A percentile compares a stretch with the other conserved stretches of the same genome.
These are phyloP conservation scores for Neonectria sp. DNA, from an alignment of 2,329 filamentous ascomycete species.

Conservation along the genomic window DNA sequence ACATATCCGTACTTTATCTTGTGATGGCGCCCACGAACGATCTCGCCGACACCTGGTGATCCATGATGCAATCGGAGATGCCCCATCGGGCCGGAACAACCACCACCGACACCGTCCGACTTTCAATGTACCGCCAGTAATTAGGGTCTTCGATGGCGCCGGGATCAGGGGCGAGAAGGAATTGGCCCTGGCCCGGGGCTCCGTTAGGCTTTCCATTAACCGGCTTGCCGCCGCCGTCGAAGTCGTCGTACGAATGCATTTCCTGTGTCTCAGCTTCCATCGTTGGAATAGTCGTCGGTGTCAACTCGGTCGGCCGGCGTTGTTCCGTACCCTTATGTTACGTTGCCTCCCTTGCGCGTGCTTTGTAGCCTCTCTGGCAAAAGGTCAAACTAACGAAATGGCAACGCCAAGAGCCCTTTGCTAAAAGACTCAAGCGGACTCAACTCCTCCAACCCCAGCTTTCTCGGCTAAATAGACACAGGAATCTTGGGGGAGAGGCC, in stretches of 20 bases:
- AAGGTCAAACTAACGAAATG: constrained; percentile 4
- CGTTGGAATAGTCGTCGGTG: background rate
- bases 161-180: background rate
- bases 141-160: background rate
- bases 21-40: background rate
- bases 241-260: background rate
- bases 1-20: background rate
- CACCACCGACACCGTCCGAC: constrained; percentile 17
- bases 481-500: constrained; percentile 39
- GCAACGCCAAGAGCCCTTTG: constrained; percentile 20
- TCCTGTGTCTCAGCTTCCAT: background rate
- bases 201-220: constrained; percentile 23
- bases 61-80: constrained; percentile 29
- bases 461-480: constrained; percentile 44
- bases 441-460: constrained; percentile 32
- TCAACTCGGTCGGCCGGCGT: constrained; percentile 15
- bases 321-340: background rate
- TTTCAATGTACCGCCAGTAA: background rate
- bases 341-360: background rate
- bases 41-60: constrained; percentile 3
- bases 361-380: background rate
- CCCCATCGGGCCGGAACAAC: constrained; percentile 31
- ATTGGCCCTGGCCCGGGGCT: constrained; percentile 12
- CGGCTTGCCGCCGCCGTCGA: background rate
- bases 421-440: constrained; percentile 17